phyloP scores from a whole-genome alignment of 2,329 filamentous ascomycete species.

The Talaromyces marneffei region DNA sequence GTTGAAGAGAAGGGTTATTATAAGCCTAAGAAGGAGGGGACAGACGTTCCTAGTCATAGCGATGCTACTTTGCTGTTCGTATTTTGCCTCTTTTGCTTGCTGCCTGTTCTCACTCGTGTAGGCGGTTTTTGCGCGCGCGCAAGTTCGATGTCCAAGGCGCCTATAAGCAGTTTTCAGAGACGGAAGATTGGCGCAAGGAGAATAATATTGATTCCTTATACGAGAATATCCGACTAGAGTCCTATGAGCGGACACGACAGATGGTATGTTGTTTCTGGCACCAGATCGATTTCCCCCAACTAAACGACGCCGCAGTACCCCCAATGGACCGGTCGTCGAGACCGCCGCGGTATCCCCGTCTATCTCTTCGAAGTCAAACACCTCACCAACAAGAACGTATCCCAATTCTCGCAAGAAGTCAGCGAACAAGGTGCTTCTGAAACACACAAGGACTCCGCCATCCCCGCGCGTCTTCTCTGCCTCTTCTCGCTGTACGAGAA shows the following conservation, averaged over 20 bases:
- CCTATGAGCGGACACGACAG: slow-evolving; percentile 69
- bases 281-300: not conserved
- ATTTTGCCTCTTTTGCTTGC: not conserved
- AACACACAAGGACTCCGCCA: slow-evolving; percentile 53
- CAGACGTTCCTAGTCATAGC: slow-evolving; percentile 39
- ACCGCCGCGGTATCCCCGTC: slow-evolving; percentile 83
- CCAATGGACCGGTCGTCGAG: slow-evolving; percentile 88
- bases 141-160: slow-evolving; percentile 75
- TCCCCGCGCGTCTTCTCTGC: slow-evolving; percentile 68
- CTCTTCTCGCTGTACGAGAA: slow-evolving; percentile 94
- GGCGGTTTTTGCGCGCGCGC: slow-evolving; percentile 78
- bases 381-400: slow-evolving; percentile 74
- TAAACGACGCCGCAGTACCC: slow-evolving; percentile 61
- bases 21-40: slow-evolving; percentile 28
- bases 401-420: slow-evolving; percentile 61
- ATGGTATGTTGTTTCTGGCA: slow-evolving; percentile 51
- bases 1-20: slow-evolving; percentile 58
- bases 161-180: slow-evolving; percentile 76
- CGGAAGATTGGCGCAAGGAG: slow-evolving; percentile 77
- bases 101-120: slow-evolving; percentile 29
- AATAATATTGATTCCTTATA: slow-evolving; percentile 76
- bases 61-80: slow-evolving; percentile 46
- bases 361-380: slow-evolving; percentile 85
- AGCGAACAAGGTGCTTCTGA: slow-evolving; percentile 47
- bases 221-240: slow-evolving; percentile 75